These are phyloP conservation scores for Claviceps arundinis DNA, from an alignment of 2,329 filamentous ascomycete species.

Conservation along the genomic window DNA sequence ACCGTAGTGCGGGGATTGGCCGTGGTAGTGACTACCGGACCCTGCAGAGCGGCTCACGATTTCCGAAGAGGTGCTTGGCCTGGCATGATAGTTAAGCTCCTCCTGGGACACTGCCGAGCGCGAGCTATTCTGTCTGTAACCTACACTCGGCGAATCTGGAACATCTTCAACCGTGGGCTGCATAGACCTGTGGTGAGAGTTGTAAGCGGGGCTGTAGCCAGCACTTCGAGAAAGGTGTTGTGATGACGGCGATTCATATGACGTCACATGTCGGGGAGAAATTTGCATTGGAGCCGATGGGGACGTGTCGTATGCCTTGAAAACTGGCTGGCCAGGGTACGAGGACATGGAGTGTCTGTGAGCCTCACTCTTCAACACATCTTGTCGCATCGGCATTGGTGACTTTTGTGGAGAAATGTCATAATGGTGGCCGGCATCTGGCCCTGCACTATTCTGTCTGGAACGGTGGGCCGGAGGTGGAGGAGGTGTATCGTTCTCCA, in stretches of 20 bases:
- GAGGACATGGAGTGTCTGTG: slow-evolving; percentile 37
- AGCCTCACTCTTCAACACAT: slow-evolving; percentile 43
- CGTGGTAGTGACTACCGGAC: slow-evolving; percentile 15
- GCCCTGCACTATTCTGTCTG: slow-evolving; percentile 30
- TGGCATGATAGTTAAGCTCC: slow-evolving; percentile 26
- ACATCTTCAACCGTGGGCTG: slow-evolving; percentile 53
- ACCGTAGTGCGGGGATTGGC: slow-evolving; percentile 11
- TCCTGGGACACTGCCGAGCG: slow-evolving; percentile 16
- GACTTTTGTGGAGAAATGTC: slow-evolving; percentile 30
- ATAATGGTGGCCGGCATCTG: slow-evolving; percentile 27
- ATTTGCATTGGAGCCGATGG: slow-evolving; percentile 21
- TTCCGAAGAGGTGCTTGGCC: slow-evolving; percentile 30
- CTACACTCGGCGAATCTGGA: slow-evolving; percentile 36
- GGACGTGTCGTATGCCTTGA: slow-evolving; percentile 37
- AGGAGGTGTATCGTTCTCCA: slow-evolving; percentile 35
- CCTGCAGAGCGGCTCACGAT: slow-evolving; percentile 24
- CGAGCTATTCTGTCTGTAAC: slow-evolving; percentile 12
- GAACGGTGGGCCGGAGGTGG: slow-evolving; percentile 43
- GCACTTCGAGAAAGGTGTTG: slow-evolving; percentile 40
- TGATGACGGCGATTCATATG: slow-evolving; percentile 24
- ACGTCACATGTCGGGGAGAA: slow-evolving; percentile 15
- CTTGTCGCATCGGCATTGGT: slow-evolving; percentile 43
- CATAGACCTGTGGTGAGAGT: slow-evolving; percentile 36
- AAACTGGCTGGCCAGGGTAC: slow-evolving; percentile 41
- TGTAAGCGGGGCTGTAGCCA: slow-evolving; percentile 30